Evolutionary conservation across 371 early-diverging fungal species (phyloP).

Genomic region (Sporodiniella umbellata): DNA sequence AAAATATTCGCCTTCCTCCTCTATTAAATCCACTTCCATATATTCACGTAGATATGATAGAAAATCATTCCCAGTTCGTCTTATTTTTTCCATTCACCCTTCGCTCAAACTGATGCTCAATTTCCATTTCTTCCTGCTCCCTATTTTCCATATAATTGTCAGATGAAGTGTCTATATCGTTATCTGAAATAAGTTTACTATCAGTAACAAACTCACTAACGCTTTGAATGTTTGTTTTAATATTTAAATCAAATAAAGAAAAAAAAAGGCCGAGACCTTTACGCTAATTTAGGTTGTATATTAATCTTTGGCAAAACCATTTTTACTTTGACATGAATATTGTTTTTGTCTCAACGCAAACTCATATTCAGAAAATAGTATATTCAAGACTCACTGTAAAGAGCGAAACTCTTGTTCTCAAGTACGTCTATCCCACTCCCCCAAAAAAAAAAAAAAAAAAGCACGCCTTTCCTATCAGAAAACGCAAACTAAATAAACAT

Average conservation of each 20-base stretch:
- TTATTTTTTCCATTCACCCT: slow-evolving; percentile 20
- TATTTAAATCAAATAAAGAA: neutral
- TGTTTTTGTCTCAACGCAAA: too few species aligned
- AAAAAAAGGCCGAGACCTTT: too few species aligned
- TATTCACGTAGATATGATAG: slow-evolving; percentile 19
- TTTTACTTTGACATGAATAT: too few species aligned
- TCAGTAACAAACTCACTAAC: neutral
- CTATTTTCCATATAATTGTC: slow-evolving; percentile 20
- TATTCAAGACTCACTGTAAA: too few species aligned
- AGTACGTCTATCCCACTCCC: too few species aligned
- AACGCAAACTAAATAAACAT: too few species aligned
- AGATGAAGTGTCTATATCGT: slow-evolving; percentile 19
- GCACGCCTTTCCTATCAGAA: too few species aligned
- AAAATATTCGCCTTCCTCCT: slow-evolving; percentile 17
- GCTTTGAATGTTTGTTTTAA: neutral
- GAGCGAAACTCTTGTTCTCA: too few species aligned
- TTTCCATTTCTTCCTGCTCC: slow-evolving; percentile 16
- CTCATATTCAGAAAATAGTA: too few species aligned
- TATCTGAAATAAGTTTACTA: slow-evolving; percentile 10
- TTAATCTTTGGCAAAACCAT: too few species aligned
- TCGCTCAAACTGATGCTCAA: slow-evolving; percentile 20
- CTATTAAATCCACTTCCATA: slow-evolving; percentile 16
- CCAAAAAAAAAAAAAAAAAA: too few species aligned
- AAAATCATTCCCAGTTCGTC: slow-evolving; percentile 15
- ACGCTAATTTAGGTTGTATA: too few species aligned